These are phyloP conservation scores for Alnus rubra DNA, from an alignment of 306 rosid genomes.

Conservation along the genomic window DNA sequence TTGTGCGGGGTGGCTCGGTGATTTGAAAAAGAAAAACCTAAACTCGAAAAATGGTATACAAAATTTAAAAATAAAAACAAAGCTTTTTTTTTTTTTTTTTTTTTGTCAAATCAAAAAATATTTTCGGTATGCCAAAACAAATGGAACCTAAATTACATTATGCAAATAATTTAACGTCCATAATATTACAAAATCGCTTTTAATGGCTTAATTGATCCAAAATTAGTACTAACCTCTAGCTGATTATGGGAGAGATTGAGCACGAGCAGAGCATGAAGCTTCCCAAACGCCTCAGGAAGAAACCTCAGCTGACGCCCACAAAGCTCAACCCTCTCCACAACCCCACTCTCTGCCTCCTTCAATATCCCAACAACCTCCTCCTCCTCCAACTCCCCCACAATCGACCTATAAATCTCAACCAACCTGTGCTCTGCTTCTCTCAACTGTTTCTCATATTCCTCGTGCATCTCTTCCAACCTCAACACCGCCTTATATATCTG, in stretches of 20 bases:
- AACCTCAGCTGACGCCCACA: slow-evolving; percentile 38
- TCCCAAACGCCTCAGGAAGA: slow-evolving; percentile 51
- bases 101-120: too few species aligned
- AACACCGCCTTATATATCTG: slow-evolving; percentile 34
- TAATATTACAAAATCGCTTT: neutral
- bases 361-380: slow-evolving; percentile 31
- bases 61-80: too few species aligned
- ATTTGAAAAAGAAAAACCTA: too few species aligned
- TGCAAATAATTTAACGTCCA: neutral
- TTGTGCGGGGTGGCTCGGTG: too few species aligned
- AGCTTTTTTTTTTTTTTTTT: too few species aligned
- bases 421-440: slow-evolving; percentile 35
- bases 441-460: slow-evolving; percentile 35
- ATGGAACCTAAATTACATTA: neutral
- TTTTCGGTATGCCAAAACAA: too few species aligned
- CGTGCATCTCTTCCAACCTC: slow-evolving; percentile 40
- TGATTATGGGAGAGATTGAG: slow-evolving; percentile 51
- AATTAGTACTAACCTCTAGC: slow-evolving; percentile 32
- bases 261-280: slow-evolving; percentile 28
- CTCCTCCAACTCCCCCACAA: slow-evolving; percentile 18
- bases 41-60: too few species aligned
- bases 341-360: slow-evolving; percentile 34
- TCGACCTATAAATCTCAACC: slow-evolving; percentile 26
- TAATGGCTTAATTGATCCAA: neutral
- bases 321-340: slow-evolving; percentile 39